Base-by-base conservation (phyloP, 2,329 filamentous ascomycete species). In the Fusarium sp. region DNA sequence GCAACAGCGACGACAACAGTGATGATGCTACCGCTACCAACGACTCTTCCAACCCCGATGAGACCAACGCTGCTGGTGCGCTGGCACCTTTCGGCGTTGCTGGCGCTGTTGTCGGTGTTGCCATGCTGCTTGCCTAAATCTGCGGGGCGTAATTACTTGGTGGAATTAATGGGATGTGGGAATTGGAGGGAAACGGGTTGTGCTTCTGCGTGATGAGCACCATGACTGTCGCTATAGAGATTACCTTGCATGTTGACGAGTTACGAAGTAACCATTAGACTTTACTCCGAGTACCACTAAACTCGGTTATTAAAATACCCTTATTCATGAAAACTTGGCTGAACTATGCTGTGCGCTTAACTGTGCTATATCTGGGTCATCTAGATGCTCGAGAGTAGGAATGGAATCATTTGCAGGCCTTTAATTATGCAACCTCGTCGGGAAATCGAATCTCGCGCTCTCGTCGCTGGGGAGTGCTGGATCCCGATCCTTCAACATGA, bases 391-490 rank as follows among this genome's bases (percentile, higher is more conserved):
- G 4, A 9, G 31, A 34, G 31, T 34, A 34, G 23, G 23, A 34
- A 34, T 34, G 31, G 3, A 9, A 34, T 34, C 31, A 12, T 12
- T 9, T 34, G 9, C 31, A 34, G 8, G 12, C 31, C 31, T 6
- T 34, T 12, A 23, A 12, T 53, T 41, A 41, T 40, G 16, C 6
- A 13, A 74, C 58, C 36, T 75, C 71, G 9, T 75, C 73, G 0
- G 60, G 48, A 16, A 75, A 75, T 18, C 70, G 62, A 23, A 75
- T 74, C 36, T 75, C 73, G 11, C 73, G 64, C 37, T 58, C 31
- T 0, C 62, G 55, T 18, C 56, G 60, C 6, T 61, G 62, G 8
- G 60, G 60, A 15, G 60, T 64, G 11, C 37, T 41, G 4, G 46
- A 13, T 12, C 62, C 51, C 2, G 51, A 37, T 8, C 48, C 57